Evolutionary conservation across 768 basidiomycete genomes (phyloP).

Genomic region (Tricholoma saponaceum): DNA sequence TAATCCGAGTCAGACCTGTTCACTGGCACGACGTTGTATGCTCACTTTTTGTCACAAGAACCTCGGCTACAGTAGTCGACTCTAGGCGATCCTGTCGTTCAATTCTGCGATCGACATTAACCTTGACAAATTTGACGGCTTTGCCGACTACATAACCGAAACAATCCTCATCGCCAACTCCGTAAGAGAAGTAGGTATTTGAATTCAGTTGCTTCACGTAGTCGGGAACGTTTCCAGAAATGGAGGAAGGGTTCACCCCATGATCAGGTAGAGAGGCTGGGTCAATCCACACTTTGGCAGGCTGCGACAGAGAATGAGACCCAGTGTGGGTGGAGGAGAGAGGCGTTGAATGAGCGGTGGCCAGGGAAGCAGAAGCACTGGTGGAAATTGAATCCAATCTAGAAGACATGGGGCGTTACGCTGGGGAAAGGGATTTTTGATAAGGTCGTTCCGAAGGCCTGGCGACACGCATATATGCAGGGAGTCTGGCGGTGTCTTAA

Average conservation of each 20-base stretch:
- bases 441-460: neutral
- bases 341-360: conserved; percentile 20
- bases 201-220: conserved; percentile 63
- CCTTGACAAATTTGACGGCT: conserved; percentile 55
- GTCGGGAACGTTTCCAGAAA: conserved; percentile 60
- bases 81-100: conserved; percentile 51
- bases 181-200: conserved; percentile 67
- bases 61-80: conserved; percentile 58
- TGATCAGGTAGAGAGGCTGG: conserved; percentile 57
- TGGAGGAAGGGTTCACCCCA: conserved; percentile 45
- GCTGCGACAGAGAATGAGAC: conserved; percentile 20
- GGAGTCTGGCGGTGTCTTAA: conserved; percentile 22
- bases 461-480: conserved; percentile 18
- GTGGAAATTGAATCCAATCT: conserved; percentile 24
- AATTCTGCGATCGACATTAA: conserved; percentile 44
- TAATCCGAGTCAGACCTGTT: conserved; percentile 6
- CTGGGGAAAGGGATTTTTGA: conserved; percentile 5
- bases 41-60: conserved; percentile 59
- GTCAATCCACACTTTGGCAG: conserved; percentile 56
- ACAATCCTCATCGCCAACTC: conserved; percentile 59
- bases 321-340: conserved; percentile 21
- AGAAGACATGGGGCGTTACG: conserved; percentile 23
- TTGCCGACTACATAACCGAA: conserved; percentile 63
- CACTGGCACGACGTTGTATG: conserved; percentile 5
- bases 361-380: conserved; percentile 20